Conservation (phyloP, 169 alveolate genomes). For the Ichthyophthirius multifiliis region DNA sequence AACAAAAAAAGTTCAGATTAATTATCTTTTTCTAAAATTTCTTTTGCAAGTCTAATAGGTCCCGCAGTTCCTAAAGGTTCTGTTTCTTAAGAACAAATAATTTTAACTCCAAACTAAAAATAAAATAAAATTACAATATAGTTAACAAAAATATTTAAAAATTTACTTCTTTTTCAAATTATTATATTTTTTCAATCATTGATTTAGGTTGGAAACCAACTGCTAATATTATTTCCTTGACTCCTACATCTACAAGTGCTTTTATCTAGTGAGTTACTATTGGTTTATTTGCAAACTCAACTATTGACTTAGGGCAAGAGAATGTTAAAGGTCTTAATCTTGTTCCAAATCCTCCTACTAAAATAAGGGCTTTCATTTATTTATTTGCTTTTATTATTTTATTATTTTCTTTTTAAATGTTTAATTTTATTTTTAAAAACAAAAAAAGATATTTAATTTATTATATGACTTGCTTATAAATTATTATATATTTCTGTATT, state of each 20-base stretch:
- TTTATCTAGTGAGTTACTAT: conserved; percentile 82
- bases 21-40: conserved; percentile 80
- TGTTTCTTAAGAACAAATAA: conserved; percentile 92
- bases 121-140: too few relatives aligned
- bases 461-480: too few relatives aligned
- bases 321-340: conserved; percentile 97
- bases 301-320: conserved; percentile 95
- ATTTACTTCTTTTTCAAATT: conserved; percentile 55
- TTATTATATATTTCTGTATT: too few relatives aligned
- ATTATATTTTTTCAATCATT: conserved; percentile 56
- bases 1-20: conserved; percentile 90
- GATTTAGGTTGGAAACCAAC: conserved; percentile 74
- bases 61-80: conserved; percentile 97
- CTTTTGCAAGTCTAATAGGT: conserved; percentile 83
- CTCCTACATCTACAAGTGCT: conserved; percentile 83
- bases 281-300: conserved; percentile 96
- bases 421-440: too few relatives aligned
- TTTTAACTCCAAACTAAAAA: conserved; percentile 82
- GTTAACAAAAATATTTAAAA: background rate
- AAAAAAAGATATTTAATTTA: too few relatives aligned
- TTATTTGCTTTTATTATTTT: background rate
- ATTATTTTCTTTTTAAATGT: too few relatives aligned
- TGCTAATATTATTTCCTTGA: conserved; percentile 79
- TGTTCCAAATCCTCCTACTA: conserved; percentile 99
- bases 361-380: conserved; percentile 94